These are phyloP conservation scores for Boletus insuetus DNA, from an alignment of 768 basidiomycete species.

Conservation along the genomic window DNA sequence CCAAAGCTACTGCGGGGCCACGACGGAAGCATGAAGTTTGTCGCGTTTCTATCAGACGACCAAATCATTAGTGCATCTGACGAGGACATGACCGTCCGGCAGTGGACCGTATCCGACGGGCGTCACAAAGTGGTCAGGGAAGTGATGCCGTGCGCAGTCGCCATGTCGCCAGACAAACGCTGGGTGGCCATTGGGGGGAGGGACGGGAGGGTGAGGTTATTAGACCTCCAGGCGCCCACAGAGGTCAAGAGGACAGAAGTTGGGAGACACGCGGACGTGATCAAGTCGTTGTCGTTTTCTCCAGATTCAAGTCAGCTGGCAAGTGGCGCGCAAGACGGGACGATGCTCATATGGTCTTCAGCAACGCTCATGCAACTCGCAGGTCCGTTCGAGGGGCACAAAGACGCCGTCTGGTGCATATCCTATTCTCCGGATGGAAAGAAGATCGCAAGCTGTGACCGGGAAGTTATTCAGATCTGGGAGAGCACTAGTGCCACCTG, in stretches of 20 bases:
- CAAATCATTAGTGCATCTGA: conserved; percentile 20
- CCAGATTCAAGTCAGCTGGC: conserved; percentile 14
- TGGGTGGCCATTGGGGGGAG: conserved; percentile 18
- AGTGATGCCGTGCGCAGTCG: background rate
- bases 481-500: conserved; percentile 1
- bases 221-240: background rate
- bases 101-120: conserved; percentile 10
- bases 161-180: conserved; percentile 6
- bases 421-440: conserved; percentile 19
- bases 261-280: background rate
- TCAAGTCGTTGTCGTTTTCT: conserved; percentile 20
- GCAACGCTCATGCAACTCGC: conserved; percentile 2
- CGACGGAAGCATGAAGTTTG: conserved; percentile 7
- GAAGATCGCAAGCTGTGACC: conserved; percentile 20
- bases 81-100: conserved; percentile 16
- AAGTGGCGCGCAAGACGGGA: conserved; percentile 18
- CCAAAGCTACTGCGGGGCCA: conserved; percentile 15
- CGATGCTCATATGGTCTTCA: conserved; percentile 17
- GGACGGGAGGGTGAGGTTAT: conserved; percentile 13
- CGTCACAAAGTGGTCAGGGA: conserved; percentile 4
- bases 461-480: conserved; percentile 17
- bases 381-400: conserved; percentile 9
- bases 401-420: conserved; percentile 15
- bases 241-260: background rate
- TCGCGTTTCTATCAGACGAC: conserved; percentile 15